phyloP scores from a whole-genome alignment of 2,329 filamentous ascomycete genomes.

The Exophiala phaeomuriformis region DNA sequence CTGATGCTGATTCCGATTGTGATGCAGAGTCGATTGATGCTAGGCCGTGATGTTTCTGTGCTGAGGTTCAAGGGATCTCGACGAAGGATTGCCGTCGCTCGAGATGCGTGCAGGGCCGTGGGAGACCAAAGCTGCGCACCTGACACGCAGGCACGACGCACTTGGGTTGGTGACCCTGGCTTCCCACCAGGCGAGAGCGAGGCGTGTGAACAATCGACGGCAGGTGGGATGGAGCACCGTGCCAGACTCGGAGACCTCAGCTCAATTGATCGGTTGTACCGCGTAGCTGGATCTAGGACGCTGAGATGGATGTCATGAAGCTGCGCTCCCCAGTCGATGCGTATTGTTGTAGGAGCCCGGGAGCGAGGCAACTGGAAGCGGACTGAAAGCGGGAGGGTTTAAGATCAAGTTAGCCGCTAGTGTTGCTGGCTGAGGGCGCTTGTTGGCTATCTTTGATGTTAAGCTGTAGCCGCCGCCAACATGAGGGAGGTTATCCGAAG shows the following conservation, averaged over 20 bases:
- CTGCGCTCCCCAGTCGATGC: neutral
- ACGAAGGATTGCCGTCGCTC: neutral
- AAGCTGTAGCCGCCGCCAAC: too few relatives aligned
- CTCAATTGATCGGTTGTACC: too few relatives aligned
- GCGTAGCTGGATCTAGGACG: too few relatives aligned
- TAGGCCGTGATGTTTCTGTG: slow-evolving; percentile 2
- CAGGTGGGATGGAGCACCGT: slow-evolving; percentile 3
- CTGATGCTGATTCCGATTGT: slow-evolving; percentile 10
- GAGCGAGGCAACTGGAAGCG: neutral
- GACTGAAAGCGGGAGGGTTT: neutral
- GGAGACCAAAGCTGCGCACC: neutral
- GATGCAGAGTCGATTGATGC: slow-evolving; percentile 14
- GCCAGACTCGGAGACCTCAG: neutral
- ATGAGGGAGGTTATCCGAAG: too few relatives aligned
- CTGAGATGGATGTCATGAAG: neutral
- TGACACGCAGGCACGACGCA: slow-evolving; percentile 1
- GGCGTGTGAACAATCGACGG: neutral
- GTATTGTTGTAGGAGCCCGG: neutral
- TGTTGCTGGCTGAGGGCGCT: too few relatives aligned
- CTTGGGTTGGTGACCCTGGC: neutral
- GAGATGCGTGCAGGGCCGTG: neutral
- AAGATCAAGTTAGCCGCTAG: too few relatives aligned
- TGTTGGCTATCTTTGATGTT: too few relatives aligned
- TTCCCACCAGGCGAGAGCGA: neutral
- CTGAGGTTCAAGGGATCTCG: slow-evolving; percentile 5